phyloP scores from a whole-genome alignment of 352 stramenopile species.

The Globisporangium recalcitrans region DNA sequence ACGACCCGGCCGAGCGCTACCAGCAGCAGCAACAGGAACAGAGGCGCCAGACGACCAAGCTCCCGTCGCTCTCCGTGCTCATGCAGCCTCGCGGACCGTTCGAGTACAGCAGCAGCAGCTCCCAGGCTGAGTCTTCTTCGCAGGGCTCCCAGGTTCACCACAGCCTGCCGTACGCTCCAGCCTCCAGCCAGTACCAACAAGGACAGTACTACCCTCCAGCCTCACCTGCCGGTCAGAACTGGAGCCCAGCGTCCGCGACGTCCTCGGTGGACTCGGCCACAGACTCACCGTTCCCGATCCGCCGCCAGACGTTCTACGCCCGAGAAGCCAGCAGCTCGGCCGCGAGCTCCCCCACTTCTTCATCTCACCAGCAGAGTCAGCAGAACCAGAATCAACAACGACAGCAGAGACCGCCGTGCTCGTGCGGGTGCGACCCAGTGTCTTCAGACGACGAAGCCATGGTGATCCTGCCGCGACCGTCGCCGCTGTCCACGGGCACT shows the following conservation, averaged over 20 bases:
- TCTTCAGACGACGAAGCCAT: slow-evolving; percentile 12
- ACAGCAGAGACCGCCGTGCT: slow-evolving; percentile 2
- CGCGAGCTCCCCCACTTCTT: not conserved
- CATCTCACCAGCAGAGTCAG: not conserved
- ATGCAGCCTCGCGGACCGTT: slow-evolving; percentile 10
- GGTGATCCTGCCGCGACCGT: not conserved
- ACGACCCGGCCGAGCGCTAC: slow-evolving; percentile 13
- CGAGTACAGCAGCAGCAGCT: not conserved
- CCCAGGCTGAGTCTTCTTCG: not conserved
- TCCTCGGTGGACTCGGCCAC: slow-evolving; percentile 7
- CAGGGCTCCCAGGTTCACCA: not conserved
- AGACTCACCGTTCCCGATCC: slow-evolving; percentile 10
- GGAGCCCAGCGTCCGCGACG: slow-evolving; percentile 12
- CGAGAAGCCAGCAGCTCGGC: not conserved
- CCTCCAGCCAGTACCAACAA: not conserved
- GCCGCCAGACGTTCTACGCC: slow-evolving; percentile 14
- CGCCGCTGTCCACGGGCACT: not conserved
- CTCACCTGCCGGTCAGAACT: slow-evolving; percentile 1
- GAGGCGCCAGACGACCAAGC: not conserved
- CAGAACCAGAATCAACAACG: not conserved
- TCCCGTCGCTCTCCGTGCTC: slow-evolving; percentile 17
- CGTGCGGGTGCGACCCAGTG: slow-evolving; percentile 13
- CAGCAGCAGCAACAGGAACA: slow-evolving; percentile 8
- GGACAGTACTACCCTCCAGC: slow-evolving; percentile 8
- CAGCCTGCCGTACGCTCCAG: not conserved